Conservation (phyloP, 305 asterid genomes). For the Fraxinus sp. region DNA sequence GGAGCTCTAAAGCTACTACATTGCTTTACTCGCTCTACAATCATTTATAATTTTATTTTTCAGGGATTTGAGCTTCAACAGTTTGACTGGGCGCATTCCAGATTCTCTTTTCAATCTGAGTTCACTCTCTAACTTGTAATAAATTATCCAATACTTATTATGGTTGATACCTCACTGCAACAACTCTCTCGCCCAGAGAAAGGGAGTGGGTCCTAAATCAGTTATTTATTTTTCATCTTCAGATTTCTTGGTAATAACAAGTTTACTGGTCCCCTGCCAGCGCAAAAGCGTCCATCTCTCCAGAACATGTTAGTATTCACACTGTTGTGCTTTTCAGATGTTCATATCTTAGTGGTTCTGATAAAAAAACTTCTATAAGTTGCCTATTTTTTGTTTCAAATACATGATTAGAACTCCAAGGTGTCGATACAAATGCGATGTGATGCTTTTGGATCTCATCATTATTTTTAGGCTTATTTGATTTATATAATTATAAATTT, state of each 20-base stretch:
- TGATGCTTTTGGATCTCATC: neutral
- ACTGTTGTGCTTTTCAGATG: neutral
- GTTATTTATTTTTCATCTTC: slow-evolving; percentile 1
- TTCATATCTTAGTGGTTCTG: neutral
- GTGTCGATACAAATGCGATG: neutral
- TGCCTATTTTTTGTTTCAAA: neutral
- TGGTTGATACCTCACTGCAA: neutral
- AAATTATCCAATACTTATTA: neutral
- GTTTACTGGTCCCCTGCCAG: slow-evolving; percentile 34
- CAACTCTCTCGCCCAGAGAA: neutral
- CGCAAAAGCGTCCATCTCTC: slow-evolving; percentile 30
- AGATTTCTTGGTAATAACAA: slow-evolving; percentile 53
- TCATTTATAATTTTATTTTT: slow-evolving; percentile 13
- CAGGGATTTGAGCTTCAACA: slow-evolving; percentile 92
- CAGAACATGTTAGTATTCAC: slow-evolving; percentile 36
- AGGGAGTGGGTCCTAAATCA: neutral
- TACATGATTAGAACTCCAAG: neutral
- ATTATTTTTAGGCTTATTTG: neutral
- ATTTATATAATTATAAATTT: neutral
- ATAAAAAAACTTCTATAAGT: neutral
- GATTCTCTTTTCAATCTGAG: slow-evolving; percentile 49
- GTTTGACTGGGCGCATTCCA: slow-evolving; percentile 58
- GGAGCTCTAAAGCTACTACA: neutral
- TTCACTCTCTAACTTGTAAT: slow-evolving; percentile 59
- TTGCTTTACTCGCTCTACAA: neutral